phyloP scores from a whole-genome alignment of 192 early-diverging fungal genomes.

The Backusella liffmaniae region DNA sequence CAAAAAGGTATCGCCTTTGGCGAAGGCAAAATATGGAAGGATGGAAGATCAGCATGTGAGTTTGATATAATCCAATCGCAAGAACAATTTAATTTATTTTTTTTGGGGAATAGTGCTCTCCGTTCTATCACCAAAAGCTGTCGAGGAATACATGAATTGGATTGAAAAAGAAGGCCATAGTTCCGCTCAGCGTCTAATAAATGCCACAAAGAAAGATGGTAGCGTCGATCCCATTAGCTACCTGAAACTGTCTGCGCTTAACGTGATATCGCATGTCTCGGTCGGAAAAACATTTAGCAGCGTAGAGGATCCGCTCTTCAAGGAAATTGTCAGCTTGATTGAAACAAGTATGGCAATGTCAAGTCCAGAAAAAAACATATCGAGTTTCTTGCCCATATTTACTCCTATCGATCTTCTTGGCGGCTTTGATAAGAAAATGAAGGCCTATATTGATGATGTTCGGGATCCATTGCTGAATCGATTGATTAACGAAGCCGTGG shows the following conservation, averaged over 20 bases:
- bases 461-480: not conserved
- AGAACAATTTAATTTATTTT: not conserved
- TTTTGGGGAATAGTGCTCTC: not conserved
- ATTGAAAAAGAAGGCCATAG: not conserved
- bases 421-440: not conserved
- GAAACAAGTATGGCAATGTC: not conserved
- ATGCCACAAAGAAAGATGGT: not conserved
- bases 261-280: not conserved
- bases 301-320: not conserved
- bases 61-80: not conserved
- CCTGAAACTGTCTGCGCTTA: not conserved
- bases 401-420: not conserved
- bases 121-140: constrained; percentile 2
- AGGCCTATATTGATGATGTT: not conserved
- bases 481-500: not conserved
- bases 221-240: not conserved
- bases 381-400: not conserved
- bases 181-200: not conserved
- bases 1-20: not conserved
- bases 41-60: not conserved
- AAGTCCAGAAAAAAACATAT: not conserved
- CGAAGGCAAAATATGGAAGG: not conserved
- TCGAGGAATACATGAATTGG: not conserved
- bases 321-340: not conserved
- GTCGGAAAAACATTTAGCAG: not conserved